These are phyloP conservation scores for Lachnellula suecica DNA, from an alignment of 2,329 filamentous ascomycete genomes.

Conservation along the genomic window DNA sequence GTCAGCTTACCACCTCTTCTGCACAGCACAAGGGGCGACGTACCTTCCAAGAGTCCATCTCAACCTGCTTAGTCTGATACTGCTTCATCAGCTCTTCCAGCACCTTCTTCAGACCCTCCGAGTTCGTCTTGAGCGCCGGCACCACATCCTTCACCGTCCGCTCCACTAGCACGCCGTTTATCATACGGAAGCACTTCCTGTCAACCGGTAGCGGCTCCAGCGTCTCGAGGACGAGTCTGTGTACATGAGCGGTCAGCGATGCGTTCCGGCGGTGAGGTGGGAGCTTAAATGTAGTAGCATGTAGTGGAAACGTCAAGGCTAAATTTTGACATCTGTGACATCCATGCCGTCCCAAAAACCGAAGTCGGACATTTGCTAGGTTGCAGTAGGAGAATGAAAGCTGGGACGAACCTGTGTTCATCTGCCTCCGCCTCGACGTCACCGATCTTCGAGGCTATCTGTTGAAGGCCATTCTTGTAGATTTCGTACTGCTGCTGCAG, in stretches of 20 bases:
- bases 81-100: slow-evolving; percentile 93
- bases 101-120: slow-evolving; percentile 90
- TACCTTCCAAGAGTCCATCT: slow-evolving; percentile 99
- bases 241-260: slow-evolving; percentile 38
- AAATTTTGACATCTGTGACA: too few relatives aligned
- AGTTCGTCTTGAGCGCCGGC: slow-evolving; percentile 88
- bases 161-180: slow-evolving; percentile 95
- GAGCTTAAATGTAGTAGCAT: slow-evolving; percentile 19
- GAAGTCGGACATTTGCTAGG: slow-evolving; percentile 1
- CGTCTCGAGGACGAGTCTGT: slow-evolving; percentile 85
- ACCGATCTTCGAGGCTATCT: slow-evolving; percentile 93
- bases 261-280: slow-evolving; percentile 22
- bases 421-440: slow-evolving; percentile 97
- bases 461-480: slow-evolving; percentile 79
- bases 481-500: slow-evolving; percentile 78
- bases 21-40: slow-evolving; percentile 31
- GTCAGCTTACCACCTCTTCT: slow-evolving; percentile 14
- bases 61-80: slow-evolving; percentile 91
- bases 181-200: slow-evolving; percentile 97
- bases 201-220: slow-evolving; percentile 77
- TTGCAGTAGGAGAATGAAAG: slow-evolving; percentile 7
- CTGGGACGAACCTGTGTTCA: slow-evolving; percentile 82
- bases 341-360: slow-evolving; percentile 1
- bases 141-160: slow-evolving; percentile 90
- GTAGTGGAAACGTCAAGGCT: neutral